Percentiles rank a stretch among this genome's conserved stretches.
phyloP scores from a whole-genome alignment of 768 basidiomycete species.

The Podaxis rugospora region DNA sequence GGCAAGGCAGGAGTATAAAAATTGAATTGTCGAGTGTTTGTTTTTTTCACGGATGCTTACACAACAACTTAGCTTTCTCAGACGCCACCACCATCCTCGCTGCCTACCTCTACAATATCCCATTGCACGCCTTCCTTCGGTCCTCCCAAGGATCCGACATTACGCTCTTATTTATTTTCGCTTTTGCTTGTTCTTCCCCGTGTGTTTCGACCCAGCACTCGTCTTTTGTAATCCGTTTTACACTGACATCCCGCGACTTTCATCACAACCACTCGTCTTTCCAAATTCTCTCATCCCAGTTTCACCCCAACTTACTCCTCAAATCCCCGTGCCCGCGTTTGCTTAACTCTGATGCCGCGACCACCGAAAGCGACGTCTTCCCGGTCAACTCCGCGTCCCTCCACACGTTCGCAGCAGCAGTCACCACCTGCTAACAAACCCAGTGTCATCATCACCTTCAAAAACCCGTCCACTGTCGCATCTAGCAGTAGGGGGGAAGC shows the following conservation, averaged over 20 bases:
- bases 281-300: background rate
- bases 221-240: background rate
- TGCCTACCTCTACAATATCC: background rate
- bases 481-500: background rate
- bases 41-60: constrained; percentile 7
- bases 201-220: background rate
- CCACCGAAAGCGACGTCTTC: constrained; percentile 3
- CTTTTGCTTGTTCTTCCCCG: background rate
- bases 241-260: background rate
- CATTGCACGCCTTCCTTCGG: background rate
- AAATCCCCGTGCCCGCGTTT: background rate
- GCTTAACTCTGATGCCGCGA: background rate
- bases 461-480: background rate
- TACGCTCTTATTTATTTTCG: background rate
- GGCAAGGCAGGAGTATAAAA: background rate
- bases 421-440: constrained; percentile 3
- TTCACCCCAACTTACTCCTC: background rate
- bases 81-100: constrained; percentile 6
- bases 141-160: background rate
- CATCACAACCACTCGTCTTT: background rate
- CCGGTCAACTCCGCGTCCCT: constrained; percentile 7
- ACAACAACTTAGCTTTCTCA: constrained; percentile 10
- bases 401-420: constrained; percentile 9
- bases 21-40: constrained; percentile 9
- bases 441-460: constrained; percentile 3